Base-by-base conservation (phyloP, 768 basidiomycete genomes). In the Pisolithus albus region DNA sequence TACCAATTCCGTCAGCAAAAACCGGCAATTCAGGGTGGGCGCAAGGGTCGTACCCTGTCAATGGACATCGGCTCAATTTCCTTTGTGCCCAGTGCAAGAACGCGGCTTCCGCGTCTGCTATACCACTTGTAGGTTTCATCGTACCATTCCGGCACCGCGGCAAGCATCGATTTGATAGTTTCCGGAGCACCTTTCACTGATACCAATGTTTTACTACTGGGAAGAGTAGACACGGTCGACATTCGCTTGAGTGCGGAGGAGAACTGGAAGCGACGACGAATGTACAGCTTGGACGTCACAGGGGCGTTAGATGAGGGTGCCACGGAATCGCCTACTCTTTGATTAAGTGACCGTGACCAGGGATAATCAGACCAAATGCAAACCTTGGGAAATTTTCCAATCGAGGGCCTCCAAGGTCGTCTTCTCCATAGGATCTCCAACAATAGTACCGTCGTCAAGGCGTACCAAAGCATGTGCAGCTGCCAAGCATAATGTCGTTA, bases 351-450 rank as follows among this genome's bases (percentile, higher is more conserved):
- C 46, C 11, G 9, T n/a, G 45, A 28, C 4, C 46, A 28, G 13
- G 2, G n/a, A 1, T 5, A 10, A 41, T 10, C 13, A 16, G 26
- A 16, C 11, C 10, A 36, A 41, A 28, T 34, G 18, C 72, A 46
- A 47, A 81, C 88, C 88, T 70, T 82, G 81, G 9, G 67, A 72
- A 38, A 98, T 66, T 52, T 82, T 83, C 95, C 96, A 98, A 45
- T 90, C 84, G 26, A 99, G 76, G 2, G 92, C 86, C 54, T 90
- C 88, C 7, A 98, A 74, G 0, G 96, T 95, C 0, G 90, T 94
- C 72, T 94, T 93, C 70, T 99, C 96, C 96, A 99, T 99, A 0
- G 96, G 96, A 65, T 99, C 96, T 4, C 96, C 96, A 40, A 98
- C 94, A 36, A 94, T 73, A 1, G 85, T 86, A 8, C 92, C 95